Percentiles rank a stretch among this genome's conserved stretches.
Conservation (phyloP, 768 basidiomycete genomes). For the Trichaptum fuscoviolaceum region DNA sequence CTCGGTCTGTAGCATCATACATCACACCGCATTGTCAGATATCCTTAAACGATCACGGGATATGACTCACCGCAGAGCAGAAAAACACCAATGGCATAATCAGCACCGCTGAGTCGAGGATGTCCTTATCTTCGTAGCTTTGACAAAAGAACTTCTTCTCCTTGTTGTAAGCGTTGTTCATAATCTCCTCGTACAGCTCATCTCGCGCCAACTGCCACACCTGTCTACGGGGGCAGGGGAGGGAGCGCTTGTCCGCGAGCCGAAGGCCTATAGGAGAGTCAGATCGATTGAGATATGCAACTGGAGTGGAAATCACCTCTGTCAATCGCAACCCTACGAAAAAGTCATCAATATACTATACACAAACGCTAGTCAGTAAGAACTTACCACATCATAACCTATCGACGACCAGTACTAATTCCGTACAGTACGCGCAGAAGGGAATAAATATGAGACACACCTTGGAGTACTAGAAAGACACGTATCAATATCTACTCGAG, state of each 20-base stretch:
- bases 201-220: slow-evolving; percentile 79
- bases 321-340: slow-evolving; percentile 85
- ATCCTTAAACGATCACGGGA: neutral
- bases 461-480: slow-evolving; percentile 64
- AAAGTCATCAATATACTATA: neutral
- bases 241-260: slow-evolving; percentile 88
- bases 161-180: slow-evolving; percentile 81
- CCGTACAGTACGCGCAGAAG: slow-evolving; percentile 4
- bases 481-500: neutral
- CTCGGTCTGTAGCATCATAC: slow-evolving; percentile 51
- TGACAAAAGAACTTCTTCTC: slow-evolving; percentile 72
- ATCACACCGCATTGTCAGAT: neutral
- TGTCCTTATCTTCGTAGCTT: slow-evolving; percentile 80
- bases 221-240: slow-evolving; percentile 72
- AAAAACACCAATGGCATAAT: slow-evolving; percentile 96
- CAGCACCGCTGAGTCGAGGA: slow-evolving; percentile 82
- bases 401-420: slow-evolving; percentile 6
- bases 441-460: slow-evolving; percentile 28
- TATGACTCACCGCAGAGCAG: slow-evolving; percentile 59
- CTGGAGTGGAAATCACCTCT: slow-evolving; percentile 44
- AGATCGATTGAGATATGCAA: slow-evolving; percentile 4
- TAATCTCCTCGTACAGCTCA: slow-evolving; percentile 87
- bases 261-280: slow-evolving; percentile 53
- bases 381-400: slow-evolving; percentile 87
- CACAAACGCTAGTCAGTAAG: neutral